Base-by-base conservation (phyloP, 805 yeast genomes). In the Kluyveromyces aestuarii region DNA sequence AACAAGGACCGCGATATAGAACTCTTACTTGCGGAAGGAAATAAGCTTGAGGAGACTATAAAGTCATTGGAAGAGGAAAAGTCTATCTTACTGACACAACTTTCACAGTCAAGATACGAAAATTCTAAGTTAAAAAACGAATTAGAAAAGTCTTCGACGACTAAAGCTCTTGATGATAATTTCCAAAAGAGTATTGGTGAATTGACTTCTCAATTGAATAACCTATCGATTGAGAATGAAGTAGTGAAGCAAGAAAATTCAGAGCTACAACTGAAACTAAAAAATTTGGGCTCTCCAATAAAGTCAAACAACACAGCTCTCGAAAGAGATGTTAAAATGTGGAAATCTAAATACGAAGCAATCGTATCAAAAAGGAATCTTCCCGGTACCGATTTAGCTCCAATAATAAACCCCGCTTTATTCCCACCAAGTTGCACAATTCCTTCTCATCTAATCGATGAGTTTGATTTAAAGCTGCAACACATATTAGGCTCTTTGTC, bases 191-290 rank as follows among this genome's bases (percentile, higher is more conserved):
- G 62, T 38, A 48, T 62, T 35, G 47, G 52, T 16, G 48, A 54
- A 9, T 41, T 64, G 41, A 55, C 59, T 33, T 43, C 58, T 14
- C 61, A 65, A 44, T 44, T 62, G 17, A 57, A 60, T 16, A 47
- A 55, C 2, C 53, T 63, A 13, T 61, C 68, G 4, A 55, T 63
- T 27, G 65, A 63, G 45, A 61, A 67, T 48, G 73, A 62, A 44
- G 59, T 49, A n/a, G 58, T 63, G 56, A 70, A 66, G 50, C 68
- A 63, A 41, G 64, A 67, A 47, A 52, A 74, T 9, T 60, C 69
- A 5, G 71, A 68, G 48, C 75, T 85, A 79, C 73, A 74, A 13
- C 64, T 73, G n/a, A 72, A 77, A 46, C 49, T 60, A 11, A 63
- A 63, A 18, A 40, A 30, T 9, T 21, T 40, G 27, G 40, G 37